Base-by-base conservation (phyloP, 164 flowering plant species). In the Echeveria elegans region DNA sequence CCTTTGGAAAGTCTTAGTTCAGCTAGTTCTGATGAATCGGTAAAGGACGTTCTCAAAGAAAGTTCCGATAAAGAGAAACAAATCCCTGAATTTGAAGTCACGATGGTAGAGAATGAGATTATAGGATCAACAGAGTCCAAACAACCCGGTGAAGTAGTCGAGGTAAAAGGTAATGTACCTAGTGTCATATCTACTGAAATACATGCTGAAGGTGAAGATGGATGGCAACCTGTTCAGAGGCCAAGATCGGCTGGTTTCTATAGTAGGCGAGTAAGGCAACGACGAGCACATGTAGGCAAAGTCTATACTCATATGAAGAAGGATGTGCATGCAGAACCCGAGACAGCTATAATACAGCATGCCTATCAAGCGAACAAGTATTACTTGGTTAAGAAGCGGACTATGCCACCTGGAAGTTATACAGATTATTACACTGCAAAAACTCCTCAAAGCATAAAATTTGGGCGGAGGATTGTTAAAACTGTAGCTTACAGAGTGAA, bases 221-320 rank as follows among this genome's bases (percentile, higher is more conserved):
- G 97, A 36, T 94, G 99, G 99, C 97, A 91, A 74, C 81, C 95
- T 45, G 99, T 89, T 74, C 98, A 89, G 75, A 81, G 87, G 80
- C 89, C 92, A 43, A 78, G 92, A 80, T 88, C 97, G 61, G 82
- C 87, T 68, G 86, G 88, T 53, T 81, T 79, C 16, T 76, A 80
- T 70, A 82, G 89, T 30, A 82, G 86, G 66, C 78, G 86, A 28
- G 40, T 80, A 56, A 82, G 86, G 81, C 93, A 94, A 72, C 81
- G 89, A 36, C 70, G 88, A 24, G 68, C 89, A 62, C 75, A 82
- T 62, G 70, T 83, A 53, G 80, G 85, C 65, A 91, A 82, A 76
- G 78, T 94, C 15, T 81, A 79, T 71, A 74, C 65, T 69, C 85
- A 85, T 79, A 92, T 83, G 82, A 87, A 79, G 71, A 89, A 82